phyloP scores from a whole-genome alignment of 2,329 filamentous ascomycete genomes.

The Fusarium sp. region DNA sequence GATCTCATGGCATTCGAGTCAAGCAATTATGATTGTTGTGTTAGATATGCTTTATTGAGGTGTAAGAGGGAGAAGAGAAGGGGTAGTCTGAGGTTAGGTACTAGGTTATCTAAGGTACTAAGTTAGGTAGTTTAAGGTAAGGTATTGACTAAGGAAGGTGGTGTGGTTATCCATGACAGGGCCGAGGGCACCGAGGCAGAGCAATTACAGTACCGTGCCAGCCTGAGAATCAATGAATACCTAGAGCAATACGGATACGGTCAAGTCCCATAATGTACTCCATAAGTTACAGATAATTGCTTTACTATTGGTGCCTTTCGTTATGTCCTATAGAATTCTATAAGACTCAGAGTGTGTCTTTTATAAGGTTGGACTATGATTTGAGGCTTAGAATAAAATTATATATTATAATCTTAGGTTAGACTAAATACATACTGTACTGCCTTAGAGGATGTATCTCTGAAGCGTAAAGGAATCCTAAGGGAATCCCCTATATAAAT shows the following conservation, averaged over 20 bases:
- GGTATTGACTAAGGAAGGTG: neutral
- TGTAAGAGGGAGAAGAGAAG: neutral
- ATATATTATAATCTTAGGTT: no score
- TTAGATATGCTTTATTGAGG: neutral
- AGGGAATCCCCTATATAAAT: neutral
- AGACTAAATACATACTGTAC: no score
- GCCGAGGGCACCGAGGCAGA: neutral
- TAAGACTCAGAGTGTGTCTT: no score
- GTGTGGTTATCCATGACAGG: conserved; percentile 8
- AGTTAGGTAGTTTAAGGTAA: no score
- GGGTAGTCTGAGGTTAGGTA: no score
- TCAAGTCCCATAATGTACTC: neutral
- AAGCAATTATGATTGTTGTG: neutral
- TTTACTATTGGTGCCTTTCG: no score
- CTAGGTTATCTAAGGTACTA: no score
- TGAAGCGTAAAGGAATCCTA: neutral
- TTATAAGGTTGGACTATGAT: no score
- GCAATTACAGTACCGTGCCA: neutral
- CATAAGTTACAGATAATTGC: neutral
- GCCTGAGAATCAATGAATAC: neutral
- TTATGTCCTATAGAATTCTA: neutral
- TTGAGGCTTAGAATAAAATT: no score
- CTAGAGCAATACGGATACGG: neutral
- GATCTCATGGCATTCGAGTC: conserved; percentile 20
- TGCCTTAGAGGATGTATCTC: neutral